Evolutionary conservation across 1,139 yeast species (phyloP).

Genomic region (Sugiyamaella castrensis): DNA sequence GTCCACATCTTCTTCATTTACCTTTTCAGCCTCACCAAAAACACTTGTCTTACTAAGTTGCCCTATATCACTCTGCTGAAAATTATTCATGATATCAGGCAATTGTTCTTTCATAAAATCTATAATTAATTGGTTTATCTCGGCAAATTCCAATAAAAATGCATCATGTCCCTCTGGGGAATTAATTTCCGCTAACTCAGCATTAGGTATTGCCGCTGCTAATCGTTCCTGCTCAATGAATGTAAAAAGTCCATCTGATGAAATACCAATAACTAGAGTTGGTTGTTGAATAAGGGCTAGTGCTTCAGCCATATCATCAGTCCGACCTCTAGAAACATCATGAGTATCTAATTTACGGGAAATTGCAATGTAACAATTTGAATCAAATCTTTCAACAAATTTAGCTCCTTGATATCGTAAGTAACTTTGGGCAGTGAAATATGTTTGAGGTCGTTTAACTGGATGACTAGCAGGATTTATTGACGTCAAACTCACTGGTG

Average conservation of each 20-base stretch:
- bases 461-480: slow-evolving; percentile 2
- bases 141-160: slow-evolving; percentile 80
- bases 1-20: slow-evolving; percentile 41
- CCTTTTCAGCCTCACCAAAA: slow-evolving; percentile 85
- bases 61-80: slow-evolving; percentile 52
- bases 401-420: slow-evolving; percentile 90
- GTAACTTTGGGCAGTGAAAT: slow-evolving; percentile 92
- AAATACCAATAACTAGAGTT: slow-evolving; percentile 79
- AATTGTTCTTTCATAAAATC: slow-evolving; percentile 59
- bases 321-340: slow-evolving; percentile 80
- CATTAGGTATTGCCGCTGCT: slow-evolving; percentile 70
- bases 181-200: slow-evolving; percentile 64
- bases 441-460: slow-evolving; percentile 66
- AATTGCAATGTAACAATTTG: slow-evolving; percentile 91
- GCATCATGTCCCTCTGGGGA: slow-evolving; percentile 99
- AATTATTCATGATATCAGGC: slow-evolving; percentile 54
- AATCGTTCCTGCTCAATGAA: slow-evolving; percentile 84
- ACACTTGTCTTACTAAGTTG: slow-evolving; percentile 59
- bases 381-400: slow-evolving; percentile 86
- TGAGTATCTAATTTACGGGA: slow-evolving; percentile 93
- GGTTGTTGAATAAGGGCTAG: slow-evolving; percentile 64
- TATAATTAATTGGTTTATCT: slow-evolving; percentile 67
- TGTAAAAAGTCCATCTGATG: slow-evolving; percentile 90
- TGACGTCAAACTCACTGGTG: slow-evolving; percentile 19
- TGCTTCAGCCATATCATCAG: slow-evolving; percentile 50